These are phyloP conservation scores for Brassica nigra DNA, from an alignment of 345 rosid genomes.

Conservation along the genomic window DNA sequence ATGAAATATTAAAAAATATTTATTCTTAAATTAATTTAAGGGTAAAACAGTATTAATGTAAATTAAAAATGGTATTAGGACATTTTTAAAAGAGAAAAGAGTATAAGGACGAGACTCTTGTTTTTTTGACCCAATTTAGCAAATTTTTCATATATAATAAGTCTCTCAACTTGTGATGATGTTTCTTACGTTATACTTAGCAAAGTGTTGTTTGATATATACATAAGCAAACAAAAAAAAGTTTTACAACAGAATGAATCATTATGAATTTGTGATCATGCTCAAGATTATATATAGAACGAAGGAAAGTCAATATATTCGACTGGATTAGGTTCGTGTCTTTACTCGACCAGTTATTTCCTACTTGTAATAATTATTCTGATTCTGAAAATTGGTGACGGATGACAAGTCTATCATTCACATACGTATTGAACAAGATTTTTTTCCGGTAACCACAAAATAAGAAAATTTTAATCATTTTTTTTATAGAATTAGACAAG, in stretches of 20 bases:
- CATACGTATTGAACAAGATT: background rate
- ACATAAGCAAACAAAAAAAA: background rate
- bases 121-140: no score
- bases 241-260: background rate
- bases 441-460: background rate
- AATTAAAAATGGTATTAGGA: no score
- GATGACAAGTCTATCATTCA: conserved; percentile 9
- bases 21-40: no score
- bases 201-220: background rate
- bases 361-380: conserved; percentile 32
- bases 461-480: background rate
- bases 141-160: no score
- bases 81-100: no score
- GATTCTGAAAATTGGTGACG: conserved; percentile 31
- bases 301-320: conserved; percentile 20
- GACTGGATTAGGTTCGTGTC: conserved; percentile 16
- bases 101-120: no score
- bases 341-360: conserved; percentile 1
- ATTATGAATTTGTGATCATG: background rate
- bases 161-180: background rate
- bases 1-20: no score
- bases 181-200: background rate
- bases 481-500: background rate
- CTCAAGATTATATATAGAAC: background rate
- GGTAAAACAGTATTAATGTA: no score